A percentile compares a stretch with the other conserved stretches of the same genome.
Conservation (phyloP, 345 rosid species). For the Camelina neglecta region DNA sequence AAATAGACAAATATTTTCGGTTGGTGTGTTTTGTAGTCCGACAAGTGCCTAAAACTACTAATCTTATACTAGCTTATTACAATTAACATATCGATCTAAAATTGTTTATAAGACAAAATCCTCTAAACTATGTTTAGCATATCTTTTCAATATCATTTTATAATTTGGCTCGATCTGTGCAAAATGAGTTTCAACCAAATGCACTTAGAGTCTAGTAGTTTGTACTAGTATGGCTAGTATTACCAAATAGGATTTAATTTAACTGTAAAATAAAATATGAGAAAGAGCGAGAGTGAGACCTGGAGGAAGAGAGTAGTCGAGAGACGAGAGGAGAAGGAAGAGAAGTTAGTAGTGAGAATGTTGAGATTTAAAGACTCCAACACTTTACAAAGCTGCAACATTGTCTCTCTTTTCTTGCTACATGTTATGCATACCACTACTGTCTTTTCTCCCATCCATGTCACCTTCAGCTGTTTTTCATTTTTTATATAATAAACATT, state of each 20-base stretch:
- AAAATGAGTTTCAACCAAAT: background rate
- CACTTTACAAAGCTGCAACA: slow-evolving; percentile 78
- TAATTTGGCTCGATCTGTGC: background rate
- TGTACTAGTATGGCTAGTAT: background rate
- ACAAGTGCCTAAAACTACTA: background rate
- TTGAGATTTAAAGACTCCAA: slow-evolving; percentile 87
- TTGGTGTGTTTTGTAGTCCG: slow-evolving; percentile 13
- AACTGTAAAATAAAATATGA: background rate
- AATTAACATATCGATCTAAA: background rate
- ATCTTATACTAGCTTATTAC: background rate
- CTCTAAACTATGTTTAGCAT: slow-evolving; percentile 5
- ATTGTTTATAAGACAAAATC: background rate
- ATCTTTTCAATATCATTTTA: background rate
- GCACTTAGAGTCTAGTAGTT: background rate
- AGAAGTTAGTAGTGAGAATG: slow-evolving; percentile 74
- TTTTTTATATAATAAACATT: background rate
- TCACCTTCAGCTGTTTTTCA: slow-evolving; percentile 65
- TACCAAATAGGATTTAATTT: background rate
- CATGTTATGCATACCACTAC: slow-evolving; percentile 82
- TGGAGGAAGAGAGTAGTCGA: slow-evolving; percentile 78
- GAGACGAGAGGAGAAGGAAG: slow-evolving; percentile 70
- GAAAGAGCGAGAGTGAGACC: slow-evolving; percentile 41
- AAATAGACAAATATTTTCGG: background rate
- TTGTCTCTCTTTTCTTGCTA: slow-evolving; percentile 75
- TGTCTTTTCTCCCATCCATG: slow-evolving; percentile 73